These are phyloP conservation scores for Sisymbrium irio DNA, from an alignment of 345 rosid genomes.

Conservation along the genomic window DNA sequence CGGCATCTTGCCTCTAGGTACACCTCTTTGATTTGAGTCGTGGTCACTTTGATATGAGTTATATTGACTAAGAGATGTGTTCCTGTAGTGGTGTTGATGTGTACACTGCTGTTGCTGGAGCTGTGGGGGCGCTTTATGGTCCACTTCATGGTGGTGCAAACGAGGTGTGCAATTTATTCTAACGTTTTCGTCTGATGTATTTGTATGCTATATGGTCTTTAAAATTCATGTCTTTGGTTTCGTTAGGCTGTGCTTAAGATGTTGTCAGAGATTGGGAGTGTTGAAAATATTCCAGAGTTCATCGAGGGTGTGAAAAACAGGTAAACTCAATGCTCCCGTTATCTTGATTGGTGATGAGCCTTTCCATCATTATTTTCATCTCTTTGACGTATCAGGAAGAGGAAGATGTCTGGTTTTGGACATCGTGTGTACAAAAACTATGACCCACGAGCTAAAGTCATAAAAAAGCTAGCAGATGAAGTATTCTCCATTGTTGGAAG, in stretches of 20 bases:
- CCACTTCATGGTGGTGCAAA: slow-evolving; percentile 99
- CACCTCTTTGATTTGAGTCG: slow-evolving; percentile 5
- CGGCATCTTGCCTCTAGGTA: slow-evolving; percentile 98
- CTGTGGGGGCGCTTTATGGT: slow-evolving; percentile 95
- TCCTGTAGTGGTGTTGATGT: slow-evolving; percentile 87
- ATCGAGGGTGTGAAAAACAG: slow-evolving; percentile 94
- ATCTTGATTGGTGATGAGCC: not conserved
- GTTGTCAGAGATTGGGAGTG: slow-evolving; percentile 82
- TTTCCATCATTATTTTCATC: not conserved
- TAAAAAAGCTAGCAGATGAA: slow-evolving; percentile 87
- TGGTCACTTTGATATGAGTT: not conserved
- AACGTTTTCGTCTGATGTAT: not conserved
- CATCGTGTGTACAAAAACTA: slow-evolving; percentile 98
- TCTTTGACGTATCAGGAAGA: slow-evolving; percentile 49
- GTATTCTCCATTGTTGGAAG: slow-evolving; percentile 93
- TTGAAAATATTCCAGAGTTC: slow-evolving; percentile 90
- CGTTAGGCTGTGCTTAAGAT: slow-evolving; percentile 97
- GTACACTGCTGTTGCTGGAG: slow-evolving; percentile 89
- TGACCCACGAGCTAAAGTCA: slow-evolving; percentile 96
- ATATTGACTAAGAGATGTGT: not conserved
- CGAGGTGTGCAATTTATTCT: slow-evolving; percentile 48
- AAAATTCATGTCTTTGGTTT: slow-evolving; percentile 14
- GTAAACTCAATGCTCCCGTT: slow-evolving; percentile 36
- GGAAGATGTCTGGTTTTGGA: slow-evolving; percentile 99
- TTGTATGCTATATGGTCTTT: not conserved